phyloP scores from a whole-genome alignment of 345 rosid species.

The Corchorus olitorius region DNA sequence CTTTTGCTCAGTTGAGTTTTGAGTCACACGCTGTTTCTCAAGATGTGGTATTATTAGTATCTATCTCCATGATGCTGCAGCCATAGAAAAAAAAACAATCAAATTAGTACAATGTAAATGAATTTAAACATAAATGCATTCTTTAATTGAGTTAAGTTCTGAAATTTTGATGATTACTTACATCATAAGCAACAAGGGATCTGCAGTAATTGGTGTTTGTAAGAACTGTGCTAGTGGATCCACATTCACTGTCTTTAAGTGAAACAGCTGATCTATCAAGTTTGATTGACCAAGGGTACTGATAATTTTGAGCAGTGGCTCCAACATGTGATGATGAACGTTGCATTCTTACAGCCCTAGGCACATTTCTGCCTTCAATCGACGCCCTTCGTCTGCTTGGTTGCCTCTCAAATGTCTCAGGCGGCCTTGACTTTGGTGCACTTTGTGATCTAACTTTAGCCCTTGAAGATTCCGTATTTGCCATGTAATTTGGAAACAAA shows the following conservation, averaged over 20 bases:
- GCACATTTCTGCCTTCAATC: conserved; percentile 75
- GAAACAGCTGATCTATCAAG: conserved; percentile 78
- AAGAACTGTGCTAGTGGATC: conserved; percentile 78
- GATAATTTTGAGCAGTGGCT: conserved; percentile 53
- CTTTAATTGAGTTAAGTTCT: not conserved
- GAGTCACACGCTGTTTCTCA: not conserved
- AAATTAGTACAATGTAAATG: not conserved
- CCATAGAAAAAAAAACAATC: conserved; percentile 7
- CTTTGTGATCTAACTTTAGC: conserved; percentile 83
- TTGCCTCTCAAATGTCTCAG: conserved; percentile 69
- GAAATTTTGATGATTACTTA: conserved; percentile 27
- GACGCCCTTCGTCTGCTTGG: conserved; percentile 63
- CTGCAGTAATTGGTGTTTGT: conserved; percentile 71
- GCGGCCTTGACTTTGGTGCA: conserved; percentile 72
- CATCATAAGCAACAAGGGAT: conserved; percentile 50
- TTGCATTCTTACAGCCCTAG: conserved; percentile 78
- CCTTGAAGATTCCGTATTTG: conserved; percentile 76
- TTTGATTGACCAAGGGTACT: conserved; percentile 76
- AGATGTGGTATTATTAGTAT: conserved; percentile 25
- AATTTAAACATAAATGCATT: not conserved
- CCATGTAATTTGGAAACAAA: conserved; percentile 78
- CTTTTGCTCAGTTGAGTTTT: not conserved
- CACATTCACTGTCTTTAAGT: conserved; percentile 75
- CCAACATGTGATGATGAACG: conserved; percentile 84
- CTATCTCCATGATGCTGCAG: conserved; percentile 37